A percentile compares a stretch with the other conserved stretches of the same genome.
Evolutionary conservation across 805 yeast genomes (phyloP).

Genomic region (Pichia membranifaciens): DNA sequence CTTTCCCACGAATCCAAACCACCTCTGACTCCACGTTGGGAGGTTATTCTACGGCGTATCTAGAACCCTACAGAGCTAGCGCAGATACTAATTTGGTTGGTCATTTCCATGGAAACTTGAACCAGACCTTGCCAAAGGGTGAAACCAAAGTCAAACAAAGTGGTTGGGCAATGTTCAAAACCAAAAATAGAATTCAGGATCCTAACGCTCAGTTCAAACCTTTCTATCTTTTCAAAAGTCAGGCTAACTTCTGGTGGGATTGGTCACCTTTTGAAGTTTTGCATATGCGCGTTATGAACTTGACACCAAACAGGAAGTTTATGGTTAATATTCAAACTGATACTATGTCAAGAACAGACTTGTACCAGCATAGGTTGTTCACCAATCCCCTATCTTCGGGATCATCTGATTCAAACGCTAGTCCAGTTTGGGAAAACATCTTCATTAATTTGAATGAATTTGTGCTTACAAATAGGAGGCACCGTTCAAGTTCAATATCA

Average conservation of each 20-base stretch:
- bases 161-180: constrained; percentile 80
- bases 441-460: constrained; percentile 72
- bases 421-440: constrained; percentile 69
- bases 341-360: constrained; percentile 68
- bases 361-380: constrained; percentile 77
- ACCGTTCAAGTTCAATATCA: constrained; percentile 46
- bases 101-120: constrained; percentile 63
- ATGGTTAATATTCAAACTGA: constrained; percentile 78
- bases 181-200: constrained; percentile 50
- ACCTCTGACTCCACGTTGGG: constrained; percentile 73
- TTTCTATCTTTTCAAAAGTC: constrained; percentile 32
- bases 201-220: constrained; percentile 38
- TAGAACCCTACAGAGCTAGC: constrained; percentile 39
- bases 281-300: constrained; percentile 67
- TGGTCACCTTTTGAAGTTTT: constrained; percentile 59
- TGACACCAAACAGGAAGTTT: constrained; percentile 50
- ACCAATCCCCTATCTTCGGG: constrained; percentile 29
- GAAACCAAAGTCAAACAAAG: constrained; percentile 59
- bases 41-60: constrained; percentile 56
- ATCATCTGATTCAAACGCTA: constrained; percentile 36
- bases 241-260: constrained; percentile 55
- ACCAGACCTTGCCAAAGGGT: constrained; percentile 57
- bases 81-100: constrained; percentile 41
- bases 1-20: constrained; percentile 45
- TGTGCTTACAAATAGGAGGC: constrained; percentile 83